A percentile compares a stretch with the other conserved stretches of the same genome.
Evolutionary conservation across 768 basidiomycete species (phyloP).

Genomic region (Astraeus odoratus): DNA sequence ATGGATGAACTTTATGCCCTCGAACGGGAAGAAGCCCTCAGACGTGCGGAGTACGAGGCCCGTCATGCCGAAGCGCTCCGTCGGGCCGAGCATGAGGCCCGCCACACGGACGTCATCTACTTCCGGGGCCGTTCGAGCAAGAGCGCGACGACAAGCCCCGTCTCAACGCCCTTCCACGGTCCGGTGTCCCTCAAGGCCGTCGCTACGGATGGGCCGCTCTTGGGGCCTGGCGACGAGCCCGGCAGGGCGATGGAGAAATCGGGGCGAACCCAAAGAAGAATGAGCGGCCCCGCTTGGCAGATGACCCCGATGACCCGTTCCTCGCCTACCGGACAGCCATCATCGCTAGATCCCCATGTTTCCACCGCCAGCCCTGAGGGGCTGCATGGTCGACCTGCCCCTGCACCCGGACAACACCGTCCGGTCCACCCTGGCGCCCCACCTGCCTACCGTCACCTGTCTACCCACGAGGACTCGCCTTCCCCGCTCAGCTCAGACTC

Average conservation of each 20-base stretch:
- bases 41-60: conserved; percentile 83
- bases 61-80: conserved; percentile 63
- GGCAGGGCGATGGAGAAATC: conserved; percentile 20
- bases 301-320: conserved; percentile 38
- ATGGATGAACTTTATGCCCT: conserved; percentile 88
- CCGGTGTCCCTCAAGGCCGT: conserved; percentile 14
- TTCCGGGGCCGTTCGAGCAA: conserved; percentile 40
- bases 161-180: conserved; percentile 36
- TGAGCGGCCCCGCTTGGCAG: conserved; percentile 53
- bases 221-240: conserved; percentile 27
- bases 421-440: conserved; percentile 35
- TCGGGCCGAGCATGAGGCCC: conserved; percentile 54
- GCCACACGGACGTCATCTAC: conserved; percentile 40
- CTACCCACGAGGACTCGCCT: conserved; percentile 53
- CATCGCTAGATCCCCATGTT: conserved; percentile 10
- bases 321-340: conserved; percentile 29
- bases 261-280: conserved; percentile 34
- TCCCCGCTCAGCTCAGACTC: conserved; percentile 70
- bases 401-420: conserved; percentile 28
- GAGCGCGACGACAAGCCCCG: conserved; percentile 64
- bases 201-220: conserved; percentile 34
- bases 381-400: no score
- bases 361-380: conserved; percentile 12
- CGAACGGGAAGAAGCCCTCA: conserved; percentile 76
- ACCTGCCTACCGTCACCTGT: conserved; percentile 26